Conservation (phyloP, 257 asterid genomes). For the Jaltomata sinuosa region DNA sequence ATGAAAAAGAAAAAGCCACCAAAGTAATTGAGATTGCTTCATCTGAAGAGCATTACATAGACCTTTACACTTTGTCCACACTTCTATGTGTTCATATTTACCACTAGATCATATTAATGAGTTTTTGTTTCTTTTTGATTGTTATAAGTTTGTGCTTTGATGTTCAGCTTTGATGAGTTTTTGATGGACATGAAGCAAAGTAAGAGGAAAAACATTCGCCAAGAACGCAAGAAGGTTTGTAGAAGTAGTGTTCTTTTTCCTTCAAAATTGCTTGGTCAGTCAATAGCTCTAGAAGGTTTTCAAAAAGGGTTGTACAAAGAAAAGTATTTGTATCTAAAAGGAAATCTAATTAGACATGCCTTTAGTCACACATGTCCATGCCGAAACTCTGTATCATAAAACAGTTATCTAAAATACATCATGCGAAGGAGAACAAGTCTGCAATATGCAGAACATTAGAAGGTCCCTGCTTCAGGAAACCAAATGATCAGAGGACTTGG, state of each 20-base stretch:
- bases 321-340: background rate
- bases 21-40: background rate
- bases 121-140: background rate
- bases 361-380: background rate
- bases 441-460: background rate
- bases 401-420: background rate
- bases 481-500: background rate
- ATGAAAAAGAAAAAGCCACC: background rate
- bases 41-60: background rate
- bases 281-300: background rate
- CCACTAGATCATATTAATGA: background rate
- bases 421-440: background rate
- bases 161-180: slow-evolving; percentile 83
- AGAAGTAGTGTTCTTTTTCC: background rate
- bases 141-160: background rate
- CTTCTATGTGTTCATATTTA: background rate
- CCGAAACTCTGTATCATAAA: background rate
- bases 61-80: background rate
- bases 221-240: slow-evolving; percentile 92
- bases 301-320: background rate
- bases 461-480: background rate
- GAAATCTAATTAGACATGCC: background rate
- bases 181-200: slow-evolving; percentile 98
- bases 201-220: slow-evolving; percentile 93
- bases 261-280: background rate